Percentiles rank a stretch among this genome's conserved stretches.
phyloP scores from a whole-genome alignment of 2,329 filamentous ascomycete genomes.

The Samsoniella hepiali region DNA sequence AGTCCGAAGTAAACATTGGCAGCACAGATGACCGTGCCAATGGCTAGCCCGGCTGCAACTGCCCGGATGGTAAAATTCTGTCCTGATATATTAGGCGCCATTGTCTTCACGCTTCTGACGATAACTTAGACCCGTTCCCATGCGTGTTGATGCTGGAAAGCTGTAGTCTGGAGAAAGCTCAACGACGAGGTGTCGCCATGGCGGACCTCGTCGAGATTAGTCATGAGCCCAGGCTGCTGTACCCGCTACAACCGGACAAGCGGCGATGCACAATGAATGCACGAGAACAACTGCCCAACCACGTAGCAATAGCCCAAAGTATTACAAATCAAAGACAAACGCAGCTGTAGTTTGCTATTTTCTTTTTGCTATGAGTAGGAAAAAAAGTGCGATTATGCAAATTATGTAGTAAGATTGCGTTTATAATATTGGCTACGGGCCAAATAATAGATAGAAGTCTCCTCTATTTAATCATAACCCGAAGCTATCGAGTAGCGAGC shows the following conservation, averaged over 20 bases:
- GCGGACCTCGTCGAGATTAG: neutral
- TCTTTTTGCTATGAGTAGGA: too few relatives aligned
- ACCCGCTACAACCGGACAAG: neutral
- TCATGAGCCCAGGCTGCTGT: conserved; percentile 8
- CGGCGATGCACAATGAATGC: neutral
- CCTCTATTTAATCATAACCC: conserved; percentile 60
- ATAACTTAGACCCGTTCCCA: neutral
- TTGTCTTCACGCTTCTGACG: conserved; percentile 20
- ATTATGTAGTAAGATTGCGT: neutral
- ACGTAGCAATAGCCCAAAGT: too few relatives aligned
- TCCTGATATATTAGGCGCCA: conserved; percentile 31
- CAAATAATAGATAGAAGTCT: neutral
- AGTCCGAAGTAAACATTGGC: conserved; percentile 99
- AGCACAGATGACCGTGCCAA: conserved; percentile 90
- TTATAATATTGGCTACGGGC: neutral
- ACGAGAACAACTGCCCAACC: too few relatives aligned
- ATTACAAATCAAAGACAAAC: too few relatives aligned
- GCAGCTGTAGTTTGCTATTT: too few relatives aligned
- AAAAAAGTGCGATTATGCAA: too few relatives aligned
- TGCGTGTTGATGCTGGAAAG: neutral
- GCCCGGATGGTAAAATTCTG: conserved; percentile 83
- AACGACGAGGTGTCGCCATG: neutral
- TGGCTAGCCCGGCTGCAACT: conserved; percentile 72
- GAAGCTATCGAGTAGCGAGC: conserved; percentile 86
- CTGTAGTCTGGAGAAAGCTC: neutral